Evolutionary conservation across 202 grass and related monocot genomes (phyloP), one percentile per base, ranked within the genome.

Genomic region (Zizania palustris): DNA sequence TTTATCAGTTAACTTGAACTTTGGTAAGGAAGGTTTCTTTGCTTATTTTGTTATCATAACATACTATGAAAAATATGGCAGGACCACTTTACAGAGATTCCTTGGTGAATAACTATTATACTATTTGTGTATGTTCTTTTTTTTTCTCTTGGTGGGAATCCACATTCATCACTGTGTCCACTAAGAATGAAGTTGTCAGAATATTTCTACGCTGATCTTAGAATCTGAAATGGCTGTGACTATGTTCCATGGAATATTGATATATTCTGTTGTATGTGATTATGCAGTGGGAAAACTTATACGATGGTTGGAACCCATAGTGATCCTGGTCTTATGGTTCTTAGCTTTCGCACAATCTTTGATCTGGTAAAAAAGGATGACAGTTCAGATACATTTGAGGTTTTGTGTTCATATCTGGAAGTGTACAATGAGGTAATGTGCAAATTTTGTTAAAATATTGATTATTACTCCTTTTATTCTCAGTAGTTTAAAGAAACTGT

Each of bases 361-460:
- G 85, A 93, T 69, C 88, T 93, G 86, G 96, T 99, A 68, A 96
- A 93, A 70, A 92, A 82, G 40, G 90, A 96, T 59, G 64, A 84
- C 35, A 84, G 83, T 65, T 81, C 88, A 45, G 96, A 99, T 85
- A 83, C 76, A 54, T 96, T 93, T 79, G 96, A 99, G 84, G 85
- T 99, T 67, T 91, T 90, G n/a, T 99, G 96, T 86, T 96, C 96
- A 41, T 99, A 96, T 71, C 83, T 99, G 51, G 96, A 99, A 99
- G 96, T 99, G 49, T 99, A 99, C 74, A 99, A 99, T 74, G 96
- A 99, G 87, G 96, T 99, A 74, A 63, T 69, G 61, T 75, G 8
- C n/a, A 65, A 42, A 46, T 63, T 48, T 5, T 79, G n/a, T 57
- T 56, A 59, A 45, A 70, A 60, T 62, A 11, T 76, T 37, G 16